These are phyloP conservation scores for Panicum virgatum DNA, from an alignment of 202 grass and related monocot species.

Conservation along the genomic window DNA sequence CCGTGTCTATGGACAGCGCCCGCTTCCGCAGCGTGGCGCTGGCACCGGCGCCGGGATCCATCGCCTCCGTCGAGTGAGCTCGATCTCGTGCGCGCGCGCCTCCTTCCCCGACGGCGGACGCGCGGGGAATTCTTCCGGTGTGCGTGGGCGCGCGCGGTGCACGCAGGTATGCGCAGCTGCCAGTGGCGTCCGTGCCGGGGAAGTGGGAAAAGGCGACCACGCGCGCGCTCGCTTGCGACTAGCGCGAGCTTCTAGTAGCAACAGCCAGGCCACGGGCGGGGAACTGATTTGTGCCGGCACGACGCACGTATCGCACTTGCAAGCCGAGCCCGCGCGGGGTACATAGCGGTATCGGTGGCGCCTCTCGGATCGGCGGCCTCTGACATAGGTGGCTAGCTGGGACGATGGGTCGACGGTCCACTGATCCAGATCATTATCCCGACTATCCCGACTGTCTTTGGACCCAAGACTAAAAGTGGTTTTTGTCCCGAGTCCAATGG, in stretches of 20 bases:
- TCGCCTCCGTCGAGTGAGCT: background rate
- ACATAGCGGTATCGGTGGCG: too few relatives aligned
- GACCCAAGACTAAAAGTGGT: too few relatives aligned
- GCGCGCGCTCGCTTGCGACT: background rate
- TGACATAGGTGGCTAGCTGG: too few relatives aligned
- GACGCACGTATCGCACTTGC: too few relatives aligned
- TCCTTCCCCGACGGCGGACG: too few relatives aligned
- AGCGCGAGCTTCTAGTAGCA: background rate
- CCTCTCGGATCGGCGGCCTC: too few relatives aligned
- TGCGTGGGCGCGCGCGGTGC: background rate
- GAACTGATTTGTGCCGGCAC: background rate
- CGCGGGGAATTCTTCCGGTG: background rate
- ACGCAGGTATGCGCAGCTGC: background rate
- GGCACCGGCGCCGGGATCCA: constrained; percentile 4
- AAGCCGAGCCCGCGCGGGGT: too few relatives aligned
- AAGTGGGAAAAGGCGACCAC: background rate
- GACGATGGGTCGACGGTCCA: background rate
- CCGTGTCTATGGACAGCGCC: constrained; percentile 19
- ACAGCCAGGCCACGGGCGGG: too few relatives aligned
- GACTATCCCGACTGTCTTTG: too few relatives aligned
- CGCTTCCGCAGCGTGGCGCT: constrained; percentile 36
- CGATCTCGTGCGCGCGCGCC: background rate
- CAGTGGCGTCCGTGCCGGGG: background rate
- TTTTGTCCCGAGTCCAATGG: too few relatives aligned
- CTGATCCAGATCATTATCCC: too few relatives aligned